These are phyloP conservation scores for Vigna reflexopilosa DNA, from an alignment of 306 rosid species.

Conservation along the genomic window DNA sequence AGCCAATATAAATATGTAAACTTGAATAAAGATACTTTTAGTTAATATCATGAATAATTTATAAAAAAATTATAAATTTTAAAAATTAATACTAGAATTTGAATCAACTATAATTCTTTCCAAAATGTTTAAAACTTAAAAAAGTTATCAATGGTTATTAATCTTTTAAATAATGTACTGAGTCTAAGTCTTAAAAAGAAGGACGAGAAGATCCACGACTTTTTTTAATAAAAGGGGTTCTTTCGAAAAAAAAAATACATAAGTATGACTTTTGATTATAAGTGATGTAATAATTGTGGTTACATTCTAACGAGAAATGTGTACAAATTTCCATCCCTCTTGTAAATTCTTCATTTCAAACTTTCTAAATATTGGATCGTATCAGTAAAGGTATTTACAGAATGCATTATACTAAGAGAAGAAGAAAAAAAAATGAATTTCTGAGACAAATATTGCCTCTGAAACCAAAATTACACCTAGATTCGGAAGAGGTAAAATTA, in stretches of 20 bases:
- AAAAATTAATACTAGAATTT: neutral
- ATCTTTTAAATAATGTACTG: too few relatives aligned
- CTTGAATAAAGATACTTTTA: neutral
- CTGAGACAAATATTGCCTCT: slow-evolving; percentile 34
- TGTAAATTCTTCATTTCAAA: slow-evolving; percentile 22
- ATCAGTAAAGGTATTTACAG: slow-evolving; percentile 37
- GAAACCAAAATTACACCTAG: slow-evolving; percentile 36
- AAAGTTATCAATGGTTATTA: too few relatives aligned
- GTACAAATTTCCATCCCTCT: neutral
- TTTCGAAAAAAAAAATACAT: too few relatives aligned
- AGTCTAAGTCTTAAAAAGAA: too few relatives aligned
- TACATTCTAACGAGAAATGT: neutral
- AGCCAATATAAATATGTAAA: neutral
- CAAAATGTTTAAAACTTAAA: too few relatives aligned
- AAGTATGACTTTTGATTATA: too few relatives aligned
- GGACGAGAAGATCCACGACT: too few relatives aligned
- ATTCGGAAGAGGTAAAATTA: slow-evolving; percentile 40
- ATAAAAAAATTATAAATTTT: neutral
- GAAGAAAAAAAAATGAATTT: slow-evolving; percentile 35
- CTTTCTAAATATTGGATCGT: slow-evolving; percentile 25
- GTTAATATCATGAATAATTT: neutral
- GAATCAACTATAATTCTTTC: neutral
- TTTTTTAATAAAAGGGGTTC: too few relatives aligned
- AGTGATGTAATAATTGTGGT: too few relatives aligned
- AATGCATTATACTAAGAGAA: slow-evolving; percentile 31